Evolutionary conservation across 2,329 filamentous ascomycete species (phyloP).

Genomic region (Fusarium circinatum): DNA sequence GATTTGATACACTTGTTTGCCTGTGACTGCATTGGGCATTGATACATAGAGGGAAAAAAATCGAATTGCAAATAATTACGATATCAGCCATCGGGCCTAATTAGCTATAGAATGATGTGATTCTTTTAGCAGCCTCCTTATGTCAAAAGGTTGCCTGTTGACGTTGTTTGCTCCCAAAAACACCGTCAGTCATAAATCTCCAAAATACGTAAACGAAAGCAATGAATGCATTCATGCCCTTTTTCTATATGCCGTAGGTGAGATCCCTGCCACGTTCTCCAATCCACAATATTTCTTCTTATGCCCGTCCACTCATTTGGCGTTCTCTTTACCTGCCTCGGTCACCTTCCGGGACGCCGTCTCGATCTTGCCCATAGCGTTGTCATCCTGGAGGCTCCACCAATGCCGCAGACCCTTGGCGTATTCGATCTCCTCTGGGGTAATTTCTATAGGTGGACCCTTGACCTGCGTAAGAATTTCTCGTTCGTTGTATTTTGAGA

Average conservation of each 20-base stretch:
- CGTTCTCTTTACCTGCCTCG: conserved; percentile 43
- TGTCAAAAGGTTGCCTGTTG: neutral
- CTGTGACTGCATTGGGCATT: conserved; percentile 3
- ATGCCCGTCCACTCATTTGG: conserved; percentile 34
- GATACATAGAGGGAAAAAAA: neutral
- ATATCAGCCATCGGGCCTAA: neutral
- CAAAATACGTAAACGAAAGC: conserved; percentile 12
- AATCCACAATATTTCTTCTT: neutral
- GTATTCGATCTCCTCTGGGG: conserved; percentile 60
- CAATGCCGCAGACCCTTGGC: conserved; percentile 60
- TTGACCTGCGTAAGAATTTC: conserved; percentile 62
- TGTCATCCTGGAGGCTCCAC: conserved; percentile 60
- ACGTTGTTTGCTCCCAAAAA: conserved; percentile 10
- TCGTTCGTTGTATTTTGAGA: conserved; percentile 61
- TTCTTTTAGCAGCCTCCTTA: neutral
- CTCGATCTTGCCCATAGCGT: conserved; percentile 58
- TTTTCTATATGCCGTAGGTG: conserved; percentile 5
- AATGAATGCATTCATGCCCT: conserved; percentile 8
- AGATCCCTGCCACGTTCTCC: conserved; percentile 20
- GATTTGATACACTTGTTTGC: neutral
- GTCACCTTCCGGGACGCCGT: conserved; percentile 55
- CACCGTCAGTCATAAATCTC: conserved; percentile 3
- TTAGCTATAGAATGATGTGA: neutral
- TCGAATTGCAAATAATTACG: conserved; percentile 3
- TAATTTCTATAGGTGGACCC: conserved; percentile 68